Conservation (phyloP, 139 green algal species). For the Chlamydomonas asymmetrica region DNA sequence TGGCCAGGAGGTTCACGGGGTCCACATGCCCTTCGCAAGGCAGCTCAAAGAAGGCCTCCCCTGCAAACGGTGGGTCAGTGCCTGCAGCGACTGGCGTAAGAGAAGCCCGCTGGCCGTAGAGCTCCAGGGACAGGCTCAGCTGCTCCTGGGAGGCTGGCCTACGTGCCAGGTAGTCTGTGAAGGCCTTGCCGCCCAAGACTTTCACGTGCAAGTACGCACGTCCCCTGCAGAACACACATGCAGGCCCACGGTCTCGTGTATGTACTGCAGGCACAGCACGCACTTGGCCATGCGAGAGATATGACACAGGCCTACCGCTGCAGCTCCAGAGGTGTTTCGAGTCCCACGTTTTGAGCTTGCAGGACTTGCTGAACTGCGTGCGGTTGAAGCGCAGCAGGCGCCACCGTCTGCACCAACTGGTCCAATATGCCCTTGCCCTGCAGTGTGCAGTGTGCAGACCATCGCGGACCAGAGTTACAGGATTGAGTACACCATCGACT, state of each 20-base stretch:
- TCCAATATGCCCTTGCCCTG: slow-evolving; percentile 18
- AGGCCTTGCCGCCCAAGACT: slow-evolving; percentile 25
- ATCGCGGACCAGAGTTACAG: too few species aligned
- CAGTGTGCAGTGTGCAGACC: too few species aligned
- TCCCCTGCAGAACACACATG: too few species aligned
- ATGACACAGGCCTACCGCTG: slow-evolving; percentile 7
- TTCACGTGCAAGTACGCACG: slow-evolving; percentile 32
- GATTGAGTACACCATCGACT: too few species aligned
- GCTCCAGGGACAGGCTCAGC: slow-evolving; percentile 38
- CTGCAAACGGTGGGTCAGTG: slow-evolving; percentile 25
- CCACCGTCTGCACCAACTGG: slow-evolving; percentile 8
- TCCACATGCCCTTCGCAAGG: neutral
- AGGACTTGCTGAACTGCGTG: neutral
- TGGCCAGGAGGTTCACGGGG: slow-evolving; percentile 33
- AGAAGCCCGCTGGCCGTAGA: slow-evolving; percentile 40
- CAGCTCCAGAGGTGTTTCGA: slow-evolving; percentile 10
- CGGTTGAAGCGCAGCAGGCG: slow-evolving; percentile 3
- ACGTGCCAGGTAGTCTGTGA: slow-evolving; percentile 22
- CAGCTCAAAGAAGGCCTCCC: slow-evolving; percentile 25
- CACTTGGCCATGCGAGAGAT: too few species aligned
- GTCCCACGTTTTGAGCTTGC: slow-evolving; percentile 9
- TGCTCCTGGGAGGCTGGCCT: neutral
- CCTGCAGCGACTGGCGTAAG: slow-evolving; percentile 4
- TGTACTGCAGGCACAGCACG: too few species aligned
- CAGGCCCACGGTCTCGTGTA: too few species aligned